Evolutionary conservation across 164 flowering plant species (phyloP).

Genomic region (Dillenia suffruticosa): DNA sequence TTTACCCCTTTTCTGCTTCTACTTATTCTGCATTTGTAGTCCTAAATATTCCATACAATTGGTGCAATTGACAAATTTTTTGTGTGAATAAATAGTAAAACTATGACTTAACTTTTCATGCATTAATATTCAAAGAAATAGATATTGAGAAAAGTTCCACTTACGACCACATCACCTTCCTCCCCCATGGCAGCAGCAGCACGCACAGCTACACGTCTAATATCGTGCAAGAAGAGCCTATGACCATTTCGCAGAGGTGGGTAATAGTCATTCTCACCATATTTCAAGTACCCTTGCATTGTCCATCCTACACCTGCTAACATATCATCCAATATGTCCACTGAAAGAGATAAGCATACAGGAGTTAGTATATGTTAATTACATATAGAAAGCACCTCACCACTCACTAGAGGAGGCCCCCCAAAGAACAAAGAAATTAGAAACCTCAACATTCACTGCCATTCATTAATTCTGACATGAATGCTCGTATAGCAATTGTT

Average conservation of each 20-base stretch:
- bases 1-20: too few species aligned
- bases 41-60: too few species aligned
- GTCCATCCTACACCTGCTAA: conserved; percentile 93
- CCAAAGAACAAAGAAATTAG: too few species aligned
- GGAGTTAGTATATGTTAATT: conserved; percentile 6
- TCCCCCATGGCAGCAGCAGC: conserved; percentile 99
- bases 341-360: conserved; percentile 33
- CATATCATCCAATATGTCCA: conserved; percentile 99
- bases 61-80: too few species aligned
- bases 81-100: too few species aligned
- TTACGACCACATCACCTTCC: conserved; percentile 98
- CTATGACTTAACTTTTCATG: too few species aligned
- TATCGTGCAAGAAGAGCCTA: conserved; percentile 86
- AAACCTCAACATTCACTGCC: too few species aligned
- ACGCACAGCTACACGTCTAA: conserved; percentile 92
- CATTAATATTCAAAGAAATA: not conserved
- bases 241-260: conserved; percentile 96
- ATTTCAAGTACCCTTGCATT: conserved; percentile 89
- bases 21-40: too few species aligned
- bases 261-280: conserved; percentile 93
- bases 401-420: too few species aligned
- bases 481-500: too few species aligned
- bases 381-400: too few species aligned
- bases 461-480: too few species aligned
- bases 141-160: conserved; percentile 22